These are phyloP conservation scores for Coemansia erecta DNA, from an alignment of 192 early-diverging fungal species.

Conservation along the genomic window DNA sequence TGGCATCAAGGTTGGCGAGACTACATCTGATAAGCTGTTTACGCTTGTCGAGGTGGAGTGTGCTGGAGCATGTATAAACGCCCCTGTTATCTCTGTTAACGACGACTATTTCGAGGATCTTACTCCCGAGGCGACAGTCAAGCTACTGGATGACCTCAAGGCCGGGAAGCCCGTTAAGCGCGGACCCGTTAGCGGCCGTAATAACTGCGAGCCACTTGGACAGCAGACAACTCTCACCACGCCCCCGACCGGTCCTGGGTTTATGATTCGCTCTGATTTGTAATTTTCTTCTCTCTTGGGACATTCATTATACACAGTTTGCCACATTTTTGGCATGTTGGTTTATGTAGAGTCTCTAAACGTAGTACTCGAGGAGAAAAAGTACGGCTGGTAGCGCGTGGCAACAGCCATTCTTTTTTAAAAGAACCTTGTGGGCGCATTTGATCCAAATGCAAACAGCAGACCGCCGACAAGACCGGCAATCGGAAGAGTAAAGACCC, in stretches of 20 bases:
- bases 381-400: neutral
- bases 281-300: conserved; percentile 43
- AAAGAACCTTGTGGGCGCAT: conserved; percentile 50
- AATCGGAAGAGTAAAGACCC: conserved; percentile 74
- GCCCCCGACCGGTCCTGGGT: conserved; percentile 91
- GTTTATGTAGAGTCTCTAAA: neutral
- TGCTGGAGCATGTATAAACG: conserved; percentile 97
- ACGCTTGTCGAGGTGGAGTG: conserved; percentile 99
- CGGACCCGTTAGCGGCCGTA: conserved; percentile 83
- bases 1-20: conserved; percentile 91
- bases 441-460: conserved; percentile 63
- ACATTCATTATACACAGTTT: neutral
- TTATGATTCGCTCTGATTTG: conserved; percentile 76
- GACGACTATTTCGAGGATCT: conserved; percentile 99
- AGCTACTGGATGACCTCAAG: conserved; percentile 84
- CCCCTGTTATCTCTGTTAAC: conserved; percentile 95
- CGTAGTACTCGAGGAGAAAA: neutral
- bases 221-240: conserved; percentile 80
- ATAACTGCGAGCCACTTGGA: conserved; percentile 83
- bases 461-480: conserved; percentile 65
- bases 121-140: conserved; percentile 84
- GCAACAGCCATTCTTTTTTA: conserved; percentile 6
- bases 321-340: neutral
- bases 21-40: conserved; percentile 89
- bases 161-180: conserved; percentile 72